Conservation (phyloP, 2,329 filamentous ascomycete genomes). For the Ceratocystis cubensis region DNA sequence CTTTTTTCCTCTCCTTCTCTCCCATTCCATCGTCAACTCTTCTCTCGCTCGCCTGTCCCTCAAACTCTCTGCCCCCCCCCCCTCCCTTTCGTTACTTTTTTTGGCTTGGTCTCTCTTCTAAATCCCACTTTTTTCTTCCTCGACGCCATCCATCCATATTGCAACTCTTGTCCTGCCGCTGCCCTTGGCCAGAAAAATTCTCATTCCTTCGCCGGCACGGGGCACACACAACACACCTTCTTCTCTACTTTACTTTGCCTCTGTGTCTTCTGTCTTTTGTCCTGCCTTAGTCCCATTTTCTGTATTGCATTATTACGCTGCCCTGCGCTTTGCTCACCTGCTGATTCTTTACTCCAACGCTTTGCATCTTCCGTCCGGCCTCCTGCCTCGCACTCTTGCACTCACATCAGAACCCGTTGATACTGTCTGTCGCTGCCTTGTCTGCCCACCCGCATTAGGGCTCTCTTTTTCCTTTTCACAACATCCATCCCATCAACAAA, state of each 20-base stretch:
- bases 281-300: not conserved
- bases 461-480: not conserved
- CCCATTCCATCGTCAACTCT: slow-evolving; percentile 6
- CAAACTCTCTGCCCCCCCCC: not conserved
- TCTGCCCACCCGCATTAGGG: slow-evolving; percentile 11
- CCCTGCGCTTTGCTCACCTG: not conserved
- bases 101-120: slow-evolving; percentile 3
- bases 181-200: slow-evolving; percentile 21
- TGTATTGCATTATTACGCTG: slow-evolving; percentile 6
- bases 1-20: slow-evolving; percentile 11
- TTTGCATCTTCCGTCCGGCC: not conserved
- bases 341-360: not conserved
- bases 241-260: slow-evolving; percentile 3
- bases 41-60: slow-evolving; percentile 6
- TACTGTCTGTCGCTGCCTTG: slow-evolving; percentile 1
- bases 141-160: slow-evolving; percentile 11
- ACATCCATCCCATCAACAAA: not conserved
- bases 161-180: slow-evolving; percentile 7
- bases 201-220: slow-evolving; percentile 21
- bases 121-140: slow-evolving; percentile 16
- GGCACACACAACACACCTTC: slow-evolving; percentile 10
- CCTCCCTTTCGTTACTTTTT: slow-evolving; percentile 10
- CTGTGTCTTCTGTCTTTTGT: not conserved
- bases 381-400: not conserved
- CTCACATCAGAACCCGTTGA: not conserved